Conservation (phyloP, 2,329 filamentous ascomycete genomes). For the Torrubiellomyces zombiae region DNA sequence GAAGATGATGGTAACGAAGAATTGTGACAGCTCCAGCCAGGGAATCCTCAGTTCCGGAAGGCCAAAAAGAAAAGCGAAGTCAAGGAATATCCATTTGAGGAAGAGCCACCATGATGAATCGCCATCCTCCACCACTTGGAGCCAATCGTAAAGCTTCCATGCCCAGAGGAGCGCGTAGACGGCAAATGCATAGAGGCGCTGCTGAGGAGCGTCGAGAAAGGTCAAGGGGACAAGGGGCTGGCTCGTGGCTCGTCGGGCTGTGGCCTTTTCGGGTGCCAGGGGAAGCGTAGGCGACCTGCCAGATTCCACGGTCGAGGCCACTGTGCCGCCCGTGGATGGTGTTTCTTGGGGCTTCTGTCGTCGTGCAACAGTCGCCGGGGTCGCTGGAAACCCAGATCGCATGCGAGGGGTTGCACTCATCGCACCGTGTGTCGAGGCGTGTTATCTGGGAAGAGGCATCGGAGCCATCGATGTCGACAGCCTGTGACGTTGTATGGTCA, state of each 20-base stretch:
- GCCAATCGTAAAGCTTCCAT: slow-evolving; percentile 81
- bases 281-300: slow-evolving; percentile 22
- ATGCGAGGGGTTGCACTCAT: slow-evolving; percentile 75
- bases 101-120: slow-evolving; percentile 80
- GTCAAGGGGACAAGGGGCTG: slow-evolving; percentile 63
- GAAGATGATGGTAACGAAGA: slow-evolving; percentile 55
- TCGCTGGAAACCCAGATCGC: slow-evolving; percentile 67
- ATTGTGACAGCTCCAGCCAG: slow-evolving; percentile 83
- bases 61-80: slow-evolving; percentile 74
- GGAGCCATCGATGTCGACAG: too few relatives aligned
- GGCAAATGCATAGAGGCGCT: slow-evolving; percentile 74
- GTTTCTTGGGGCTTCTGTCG: slow-evolving; percentile 16
- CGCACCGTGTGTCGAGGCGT: slow-evolving; percentile 40
- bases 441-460: too few relatives aligned
- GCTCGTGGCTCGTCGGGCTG: slow-evolving; percentile 10
- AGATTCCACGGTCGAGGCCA: slow-evolving; percentile 13
- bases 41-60: slow-evolving; percentile 81
- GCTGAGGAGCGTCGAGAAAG: slow-evolving; percentile 75
- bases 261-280: slow-evolving; percentile 26
- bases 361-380: slow-evolving; percentile 38
- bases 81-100: slow-evolving; percentile 82
- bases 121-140: slow-evolving; percentile 60
- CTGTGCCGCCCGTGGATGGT: slow-evolving; percentile 14
- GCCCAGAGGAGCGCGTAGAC: slow-evolving; percentile 60
- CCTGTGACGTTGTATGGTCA: too few relatives aligned